Base-by-base conservation (phyloP, 345 rosid species). In the Euclidium syriacum region DNA sequence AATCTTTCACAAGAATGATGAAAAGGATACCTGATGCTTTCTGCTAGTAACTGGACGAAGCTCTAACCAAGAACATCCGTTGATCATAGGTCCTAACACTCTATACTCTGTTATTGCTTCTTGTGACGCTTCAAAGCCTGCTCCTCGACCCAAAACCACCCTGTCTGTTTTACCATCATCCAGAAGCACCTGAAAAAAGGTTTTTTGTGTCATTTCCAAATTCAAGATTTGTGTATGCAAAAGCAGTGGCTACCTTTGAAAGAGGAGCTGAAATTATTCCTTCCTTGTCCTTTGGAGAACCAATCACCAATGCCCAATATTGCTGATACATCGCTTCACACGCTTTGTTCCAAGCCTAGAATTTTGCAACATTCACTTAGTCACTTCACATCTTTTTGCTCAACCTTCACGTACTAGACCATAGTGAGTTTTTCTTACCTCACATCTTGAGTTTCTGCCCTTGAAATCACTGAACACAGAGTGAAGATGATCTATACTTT, bases 51-150 rank as follows among this genome's bases (percentile, higher is more conserved):
- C 75, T 27, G 98, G 98, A 34, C 75, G 67, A 60, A 88, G 75
- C 72, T 91, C 98, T 30, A 91, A 59, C 98, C 98, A 88, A 1
- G 96, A 79, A 64, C 95, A 91, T 60, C 98, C 98, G 64, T 91
- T 91, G 72, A 91, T 78, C 62, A 50, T 82, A 58, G 96, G 98
- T 66, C 98, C 98, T 35, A 86, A 69, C 6, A 81, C 87, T 68
- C 91, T 82, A 78, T 88, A 88, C 79, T 91, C 84, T 7, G 95
- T 91, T 23, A 85, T 20, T 33, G 98, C 95, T 64, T 82, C 90
- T 65, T 85, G 96, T 1, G 87, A 79, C 55, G 90, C 75, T 75
- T 91, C 96, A 14, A 91, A 78, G 43, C 85, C 80, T 10, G 85
- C 80, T 34, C 75, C 70, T 67, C 54, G 85, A 67, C 92, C 81